Conservation (phyloP, 176 grass and related monocot genomes). For the Musa troglodytarum region DNA sequence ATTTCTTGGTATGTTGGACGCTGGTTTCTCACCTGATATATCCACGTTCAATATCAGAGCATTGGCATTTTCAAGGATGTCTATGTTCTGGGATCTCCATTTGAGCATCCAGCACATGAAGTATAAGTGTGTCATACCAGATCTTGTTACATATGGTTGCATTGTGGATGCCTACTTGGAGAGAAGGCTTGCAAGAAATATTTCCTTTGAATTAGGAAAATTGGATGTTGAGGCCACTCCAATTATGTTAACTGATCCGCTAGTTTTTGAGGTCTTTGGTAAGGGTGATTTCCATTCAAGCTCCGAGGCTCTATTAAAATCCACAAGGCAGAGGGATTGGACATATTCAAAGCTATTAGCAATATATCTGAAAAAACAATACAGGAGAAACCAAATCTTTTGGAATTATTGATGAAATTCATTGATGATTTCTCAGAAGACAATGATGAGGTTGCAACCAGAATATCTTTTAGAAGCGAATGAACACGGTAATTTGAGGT, state of each 20-base stretch:
- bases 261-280: slow-evolving; percentile 73
- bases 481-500: not conserved
- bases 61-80: slow-evolving; percentile 72
- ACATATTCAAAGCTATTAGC: slow-evolving; percentile 55
- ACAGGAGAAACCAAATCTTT: slow-evolving; percentile 75
- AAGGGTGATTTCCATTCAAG: slow-evolving; percentile 69
- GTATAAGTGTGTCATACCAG: slow-evolving; percentile 46
- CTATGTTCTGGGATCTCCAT: slow-evolving; percentile 97
- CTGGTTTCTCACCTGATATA: slow-evolving; percentile 53
- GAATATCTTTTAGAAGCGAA: not conserved
- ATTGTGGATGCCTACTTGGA: slow-evolving; percentile 72
- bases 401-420: slow-evolving; percentile 65
- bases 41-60: slow-evolving; percentile 79
- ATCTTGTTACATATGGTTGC: slow-evolving; percentile 74
- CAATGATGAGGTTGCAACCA: not conserved
- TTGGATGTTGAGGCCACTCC: slow-evolving; percentile 29
- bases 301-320: slow-evolving; percentile 53
- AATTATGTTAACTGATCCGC: slow-evolving; percentile 39
- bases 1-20: slow-evolving; percentile 71
- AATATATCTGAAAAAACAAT: slow-evolving; percentile 49
- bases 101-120: slow-evolving; percentile 74
- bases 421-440: not conserved
- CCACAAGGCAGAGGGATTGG: slow-evolving; percentile 34
- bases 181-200: slow-evolving; percentile 62
- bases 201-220: slow-evolving; percentile 46